Conservation (phyloP, 1,284 basidiomycete genomes). For the Ustilago cynodontis region DNA sequence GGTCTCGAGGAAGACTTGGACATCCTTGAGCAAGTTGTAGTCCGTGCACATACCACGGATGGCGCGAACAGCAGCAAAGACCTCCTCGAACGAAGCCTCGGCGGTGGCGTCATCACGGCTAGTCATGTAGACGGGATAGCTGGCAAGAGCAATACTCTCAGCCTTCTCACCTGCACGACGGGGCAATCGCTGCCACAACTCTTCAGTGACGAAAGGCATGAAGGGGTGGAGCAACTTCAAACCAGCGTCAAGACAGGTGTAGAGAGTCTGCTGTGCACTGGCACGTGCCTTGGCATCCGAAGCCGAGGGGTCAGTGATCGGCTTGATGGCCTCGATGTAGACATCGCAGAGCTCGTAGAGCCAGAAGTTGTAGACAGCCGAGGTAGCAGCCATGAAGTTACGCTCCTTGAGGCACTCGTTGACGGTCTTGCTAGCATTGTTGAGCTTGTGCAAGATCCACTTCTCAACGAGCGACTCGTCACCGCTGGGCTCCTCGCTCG, state of each 20-base stretch:
- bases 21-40: slow-evolving; percentile 90
- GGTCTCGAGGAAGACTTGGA: slow-evolving; percentile 86
- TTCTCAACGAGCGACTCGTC: slow-evolving; percentile 91
- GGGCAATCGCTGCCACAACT: slow-evolving; percentile 96
- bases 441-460: slow-evolving; percentile 96
- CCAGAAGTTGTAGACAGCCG: slow-evolving; percentile 92
- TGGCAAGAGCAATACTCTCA: slow-evolving; percentile 88
- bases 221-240: slow-evolving; percentile 93
- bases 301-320: slow-evolving; percentile 74
- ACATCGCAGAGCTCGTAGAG: slow-evolving; percentile 98
- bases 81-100: slow-evolving; percentile 78
- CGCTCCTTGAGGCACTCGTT: slow-evolving; percentile 82
- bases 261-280: slow-evolving; percentile 95
- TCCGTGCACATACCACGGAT: slow-evolving; percentile 87
- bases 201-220: slow-evolving; percentile 99
- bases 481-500: slow-evolving; percentile 79
- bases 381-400: slow-evolving; percentile 93
- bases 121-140: slow-evolving; percentile 78
- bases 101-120: slow-evolving; percentile 35
- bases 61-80: slow-evolving; percentile 83
- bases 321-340: slow-evolving; percentile 95
- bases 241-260: slow-evolving; percentile 92
- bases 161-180: slow-evolving; percentile 81
- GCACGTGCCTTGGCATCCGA: slow-evolving; percentile 82
- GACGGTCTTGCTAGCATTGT: slow-evolving; percentile 81